Percentiles rank a stretch among this genome's conserved stretches.
Evolutionary conservation across 2,329 filamentous ascomycete genomes (phyloP).

Genomic region (Cladosporium sp.): DNA sequence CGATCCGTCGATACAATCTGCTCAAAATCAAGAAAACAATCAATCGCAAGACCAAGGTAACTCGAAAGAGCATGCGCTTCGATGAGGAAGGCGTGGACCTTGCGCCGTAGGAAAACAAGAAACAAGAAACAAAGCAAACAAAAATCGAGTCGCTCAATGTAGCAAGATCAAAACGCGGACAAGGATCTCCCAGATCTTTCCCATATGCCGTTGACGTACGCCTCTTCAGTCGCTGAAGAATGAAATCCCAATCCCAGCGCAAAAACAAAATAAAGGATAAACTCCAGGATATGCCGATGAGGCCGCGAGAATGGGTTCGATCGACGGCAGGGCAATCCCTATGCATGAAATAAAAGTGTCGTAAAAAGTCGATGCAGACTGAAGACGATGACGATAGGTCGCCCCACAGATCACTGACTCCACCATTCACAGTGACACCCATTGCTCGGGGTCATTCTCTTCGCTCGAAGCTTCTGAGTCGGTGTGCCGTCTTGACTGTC

Average conservation of each 20-base stretch:
- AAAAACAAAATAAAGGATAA: background rate
- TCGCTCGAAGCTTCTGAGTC: background rate
- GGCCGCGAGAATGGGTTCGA: background rate
- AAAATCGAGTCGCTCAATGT: background rate
- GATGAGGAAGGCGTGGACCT: background rate
- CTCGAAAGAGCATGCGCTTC: background rate
- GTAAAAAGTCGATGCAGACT: background rate
- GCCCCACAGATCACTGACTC: background rate
- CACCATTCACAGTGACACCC: constrained; percentile 8
- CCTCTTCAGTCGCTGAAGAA: background rate
- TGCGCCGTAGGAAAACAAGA: background rate
- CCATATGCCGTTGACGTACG: constrained; percentile 3
- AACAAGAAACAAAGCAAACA: background rate
- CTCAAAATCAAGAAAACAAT: background rate
- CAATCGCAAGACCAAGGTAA: background rate
- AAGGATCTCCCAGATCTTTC: background rate
- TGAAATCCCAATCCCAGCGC: background rate
- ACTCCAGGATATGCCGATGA: background rate
- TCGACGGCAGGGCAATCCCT: background rate
- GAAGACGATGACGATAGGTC: background rate
- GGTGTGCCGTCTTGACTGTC: background rate
- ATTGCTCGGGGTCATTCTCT: background rate
- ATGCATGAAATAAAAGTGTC: background rate
- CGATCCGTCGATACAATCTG: constrained; percentile 1
- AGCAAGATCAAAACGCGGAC: background rate